Conservation (phyloP, 768 basidiomycete species). For the Cyclocybe aegerita region DNA sequence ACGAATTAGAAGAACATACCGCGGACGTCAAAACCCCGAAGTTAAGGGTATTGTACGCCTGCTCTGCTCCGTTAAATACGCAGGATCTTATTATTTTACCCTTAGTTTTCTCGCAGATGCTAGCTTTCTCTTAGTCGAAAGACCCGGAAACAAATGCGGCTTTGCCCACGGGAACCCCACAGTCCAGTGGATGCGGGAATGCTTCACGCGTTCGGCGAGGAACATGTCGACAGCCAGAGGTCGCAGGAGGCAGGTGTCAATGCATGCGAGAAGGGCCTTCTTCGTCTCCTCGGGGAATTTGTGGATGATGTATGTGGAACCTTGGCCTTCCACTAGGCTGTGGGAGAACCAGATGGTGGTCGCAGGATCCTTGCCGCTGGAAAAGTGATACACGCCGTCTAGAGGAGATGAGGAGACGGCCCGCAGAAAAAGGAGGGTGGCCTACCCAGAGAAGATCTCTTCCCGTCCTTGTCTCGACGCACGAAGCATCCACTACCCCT, state of each 20-base stretch:
- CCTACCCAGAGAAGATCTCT: not conserved
- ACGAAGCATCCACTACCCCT: constrained; percentile 1
- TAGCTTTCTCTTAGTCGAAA: no score
- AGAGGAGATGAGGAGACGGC: not conserved
- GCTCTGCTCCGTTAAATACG: no score
- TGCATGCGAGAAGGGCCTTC: not conserved
- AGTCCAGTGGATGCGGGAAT: no score
- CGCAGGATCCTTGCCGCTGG: not conserved
- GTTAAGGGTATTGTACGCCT: no score
- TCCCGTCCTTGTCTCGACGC: not conserved
- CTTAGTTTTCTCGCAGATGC: no score
- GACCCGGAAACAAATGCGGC: no score
- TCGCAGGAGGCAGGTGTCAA: constrained; percentile 4
- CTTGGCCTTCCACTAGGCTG: not conserved
- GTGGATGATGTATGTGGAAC: constrained; percentile 3
- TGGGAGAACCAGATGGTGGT: constrained; percentile 7
- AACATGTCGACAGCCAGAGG: constrained; percentile 14
- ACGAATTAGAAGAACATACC: no score
- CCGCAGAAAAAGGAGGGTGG: not conserved
- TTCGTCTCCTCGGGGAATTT: not conserved
- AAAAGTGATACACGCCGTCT: constrained; percentile 5
- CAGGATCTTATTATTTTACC: no score
- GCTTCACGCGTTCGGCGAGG: constrained; percentile 4
- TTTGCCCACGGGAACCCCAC: no score
- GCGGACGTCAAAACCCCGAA: no score